A percentile compares a stretch with the other conserved stretches of the same genome.
phyloP scores from a whole-genome alignment of 1,284 basidiomycete genomes.

The Cryptococcus sp. region DNA sequence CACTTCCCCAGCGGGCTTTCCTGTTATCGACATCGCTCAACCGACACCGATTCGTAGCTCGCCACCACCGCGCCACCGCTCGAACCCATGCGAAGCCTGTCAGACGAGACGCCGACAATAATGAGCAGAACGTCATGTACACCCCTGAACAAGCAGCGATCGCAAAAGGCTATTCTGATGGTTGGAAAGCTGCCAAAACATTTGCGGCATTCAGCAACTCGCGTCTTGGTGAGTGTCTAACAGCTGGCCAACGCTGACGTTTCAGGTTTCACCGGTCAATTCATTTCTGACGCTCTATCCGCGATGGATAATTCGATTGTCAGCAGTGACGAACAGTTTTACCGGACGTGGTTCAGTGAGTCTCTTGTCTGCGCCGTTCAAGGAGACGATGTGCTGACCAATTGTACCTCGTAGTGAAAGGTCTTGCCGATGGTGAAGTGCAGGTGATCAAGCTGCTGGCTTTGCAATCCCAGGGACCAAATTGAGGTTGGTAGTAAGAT shows the following conservation, averaged over 20 bases:
- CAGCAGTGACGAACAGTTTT: conserved; percentile 55
- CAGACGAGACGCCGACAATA: conserved; percentile 2
- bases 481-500: conserved; percentile 1
- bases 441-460: conserved; percentile 30
- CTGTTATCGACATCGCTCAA: conserved; percentile 21
- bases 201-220: conserved; percentile 63
- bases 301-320: conserved; percentile 53
- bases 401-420: conserved; percentile 17
- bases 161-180: conserved; percentile 63
- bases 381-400: not conserved
- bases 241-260: not conserved
- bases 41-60: conserved; percentile 26
- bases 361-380: not conserved
- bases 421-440: conserved; percentile 33
- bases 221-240: conserved; percentile 52
- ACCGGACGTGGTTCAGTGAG: conserved; percentile 56
- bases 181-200: conserved; percentile 62
- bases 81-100: conserved; percentile 4
- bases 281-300: conserved; percentile 59
- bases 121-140: conserved; percentile 15
- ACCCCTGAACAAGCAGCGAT: conserved; percentile 37
- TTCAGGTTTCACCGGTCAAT: conserved; percentile 65
- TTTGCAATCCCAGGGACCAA: conserved; percentile 17
- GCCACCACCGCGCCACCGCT: conserved; percentile 12
- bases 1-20: conserved; percentile 28